A percentile compares a stretch with the other conserved stretches of the same genome.
These are phyloP conservation scores for Phytophthora quininea DNA, from an alignment of 352 stramenopile species.

Conservation along the genomic window DNA sequence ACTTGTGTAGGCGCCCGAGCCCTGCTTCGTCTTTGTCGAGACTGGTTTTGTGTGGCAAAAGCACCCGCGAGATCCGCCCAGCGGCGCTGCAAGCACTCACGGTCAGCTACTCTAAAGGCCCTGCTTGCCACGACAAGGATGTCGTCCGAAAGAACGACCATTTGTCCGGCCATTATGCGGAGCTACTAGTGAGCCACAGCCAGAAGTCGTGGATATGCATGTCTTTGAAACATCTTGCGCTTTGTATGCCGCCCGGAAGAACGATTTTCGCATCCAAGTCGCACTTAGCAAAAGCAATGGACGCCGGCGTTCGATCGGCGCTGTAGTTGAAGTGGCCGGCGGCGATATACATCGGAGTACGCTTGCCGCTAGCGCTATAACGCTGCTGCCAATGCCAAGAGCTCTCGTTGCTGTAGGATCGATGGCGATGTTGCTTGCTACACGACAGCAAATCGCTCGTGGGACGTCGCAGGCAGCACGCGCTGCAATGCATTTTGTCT, in stretches of 20 bases:
- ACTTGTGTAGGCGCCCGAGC: background rate
- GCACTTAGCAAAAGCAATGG: constrained; percentile 21
- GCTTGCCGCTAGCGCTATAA: too few relatives aligned
- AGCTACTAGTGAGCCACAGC: too few relatives aligned
- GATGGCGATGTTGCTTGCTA: background rate
- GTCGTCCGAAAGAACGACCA: background rate
- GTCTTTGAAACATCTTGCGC: constrained; percentile 5
- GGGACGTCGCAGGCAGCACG: background rate
- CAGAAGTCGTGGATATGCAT: background rate
- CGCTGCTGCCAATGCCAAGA: too few relatives aligned
- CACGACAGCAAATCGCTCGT: background rate
- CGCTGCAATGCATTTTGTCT: background rate
- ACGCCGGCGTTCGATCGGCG: constrained; percentile 67
- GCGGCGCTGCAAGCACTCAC: too few relatives aligned
- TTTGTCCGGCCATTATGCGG: background rate
- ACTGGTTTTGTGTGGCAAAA: background rate
- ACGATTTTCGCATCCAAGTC: constrained; percentile 7
- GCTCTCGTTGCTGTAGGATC: too few relatives aligned
- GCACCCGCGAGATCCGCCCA: too few relatives aligned
- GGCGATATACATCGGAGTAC: too few relatives aligned
- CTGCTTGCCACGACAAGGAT: too few relatives aligned
- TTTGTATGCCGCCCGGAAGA: constrained; percentile 3
- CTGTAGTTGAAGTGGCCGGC: constrained; percentile 57
- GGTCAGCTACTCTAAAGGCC: too few relatives aligned
- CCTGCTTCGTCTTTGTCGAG: constrained; percentile 1